Percentiles rank a stretch among this genome's conserved stretches.
Conservation (phyloP, 192 early-diverging fungal species). For the Diversispora epigaea region DNA sequence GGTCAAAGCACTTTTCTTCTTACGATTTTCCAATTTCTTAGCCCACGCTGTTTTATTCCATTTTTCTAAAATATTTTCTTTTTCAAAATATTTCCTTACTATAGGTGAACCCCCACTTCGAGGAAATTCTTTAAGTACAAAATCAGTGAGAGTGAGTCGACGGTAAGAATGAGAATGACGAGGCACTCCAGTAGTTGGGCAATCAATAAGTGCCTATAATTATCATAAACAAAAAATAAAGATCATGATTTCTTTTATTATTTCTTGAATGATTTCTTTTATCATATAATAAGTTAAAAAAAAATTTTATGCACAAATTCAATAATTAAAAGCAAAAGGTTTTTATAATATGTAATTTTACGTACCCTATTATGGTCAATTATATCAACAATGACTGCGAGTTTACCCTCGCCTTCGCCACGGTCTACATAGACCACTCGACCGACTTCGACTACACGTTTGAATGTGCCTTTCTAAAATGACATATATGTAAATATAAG, state of each 20-base stretch:
- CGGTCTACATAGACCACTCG: slow-evolving; percentile 96
- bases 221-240: not conserved
- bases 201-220: slow-evolving; percentile 87
- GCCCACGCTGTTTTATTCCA: slow-evolving; percentile 94
- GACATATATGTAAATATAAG: slow-evolving; percentile 29
- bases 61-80: slow-evolving; percentile 74
- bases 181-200: slow-evolving; percentile 90
- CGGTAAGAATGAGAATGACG: slow-evolving; percentile 89
- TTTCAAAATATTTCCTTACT: slow-evolving; percentile 79
- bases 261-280: too few species aligned
- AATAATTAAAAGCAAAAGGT: not conserved
- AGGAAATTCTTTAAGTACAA: slow-evolving; percentile 83
- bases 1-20: slow-evolving; percentile 69
- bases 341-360: slow-evolving; percentile 23
- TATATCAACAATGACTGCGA: slow-evolving; percentile 98
- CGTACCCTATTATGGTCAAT: slow-evolving; percentile 96
- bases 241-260: too few species aligned
- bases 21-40: slow-evolving; percentile 89
- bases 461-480: slow-evolving; percentile 62
- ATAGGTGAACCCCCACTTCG: slow-evolving; percentile 74
- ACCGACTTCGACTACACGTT: slow-evolving; percentile 95
- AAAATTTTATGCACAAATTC: not conserved
- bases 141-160: slow-evolving; percentile 86
- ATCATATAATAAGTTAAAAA: not conserved
- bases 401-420: slow-evolving; percentile 94